Conservation (phyloP, 2,329 filamentous ascomycete genomes). For the Aspergillus sp. region DNA sequence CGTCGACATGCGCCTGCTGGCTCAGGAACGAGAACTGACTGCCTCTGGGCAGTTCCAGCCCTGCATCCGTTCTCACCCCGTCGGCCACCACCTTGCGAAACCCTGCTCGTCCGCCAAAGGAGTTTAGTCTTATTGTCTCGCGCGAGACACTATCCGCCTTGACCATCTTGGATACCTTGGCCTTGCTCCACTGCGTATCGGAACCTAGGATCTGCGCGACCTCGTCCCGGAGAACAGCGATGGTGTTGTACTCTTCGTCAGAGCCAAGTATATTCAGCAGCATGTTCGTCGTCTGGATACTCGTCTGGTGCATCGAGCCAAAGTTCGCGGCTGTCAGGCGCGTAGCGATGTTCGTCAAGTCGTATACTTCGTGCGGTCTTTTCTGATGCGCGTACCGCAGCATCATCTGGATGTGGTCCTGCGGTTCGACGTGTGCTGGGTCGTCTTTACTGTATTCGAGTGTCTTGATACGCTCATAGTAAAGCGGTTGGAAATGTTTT, state of each 20-base stretch:
- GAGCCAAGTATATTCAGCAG: constrained; percentile 40
- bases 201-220: constrained; percentile 25
- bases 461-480: constrained; percentile 22
- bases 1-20: constrained; percentile 26
- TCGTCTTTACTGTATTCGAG: not conserved
- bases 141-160: constrained; percentile 44
- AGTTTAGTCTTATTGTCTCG: constrained; percentile 44
- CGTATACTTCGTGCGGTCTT: constrained; percentile 37
- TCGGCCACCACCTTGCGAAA: constrained; percentile 28
- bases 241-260: constrained; percentile 39
- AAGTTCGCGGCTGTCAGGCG: constrained; percentile 25
- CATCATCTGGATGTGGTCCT: constrained; percentile 47
- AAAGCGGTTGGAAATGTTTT: constrained; percentile 14
- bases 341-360: constrained; percentile 18
- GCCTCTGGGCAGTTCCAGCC: constrained; percentile 15
- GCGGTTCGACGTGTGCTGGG: constrained; percentile 19
- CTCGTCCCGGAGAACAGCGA: constrained; percentile 41
- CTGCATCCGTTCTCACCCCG: constrained; percentile 16
- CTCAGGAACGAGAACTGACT: constrained; percentile 19
- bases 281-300: constrained; percentile 42
- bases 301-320: constrained; percentile 37
- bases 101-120: constrained; percentile 25
- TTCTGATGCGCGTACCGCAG: constrained; percentile 40
- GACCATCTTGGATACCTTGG: constrained; percentile 32
- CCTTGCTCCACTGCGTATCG: constrained; percentile 41